Evolutionary conservation across 352 stramenopile species (phyloP).

Genomic region (Pilasporangium apinafurcum): DNA sequence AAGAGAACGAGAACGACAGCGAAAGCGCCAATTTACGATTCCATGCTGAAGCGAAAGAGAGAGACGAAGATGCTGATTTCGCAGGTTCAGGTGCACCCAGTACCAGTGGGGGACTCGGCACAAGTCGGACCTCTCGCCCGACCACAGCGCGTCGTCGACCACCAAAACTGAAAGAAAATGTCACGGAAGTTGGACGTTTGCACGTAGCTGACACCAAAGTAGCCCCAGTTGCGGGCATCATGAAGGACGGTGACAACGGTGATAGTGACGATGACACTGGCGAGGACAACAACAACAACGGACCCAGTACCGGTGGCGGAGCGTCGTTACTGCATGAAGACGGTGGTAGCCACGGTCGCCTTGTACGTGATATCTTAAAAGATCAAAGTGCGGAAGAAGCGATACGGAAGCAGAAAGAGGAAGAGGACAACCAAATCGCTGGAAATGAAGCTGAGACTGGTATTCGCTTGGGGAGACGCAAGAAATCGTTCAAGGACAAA

Average conservation of each 20-base stretch:
- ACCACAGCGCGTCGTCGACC: constrained; percentile 82
- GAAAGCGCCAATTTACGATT: constrained; percentile 38
- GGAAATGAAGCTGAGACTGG: constrained; percentile 58
- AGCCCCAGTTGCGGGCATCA: constrained; percentile 58
- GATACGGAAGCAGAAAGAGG: constrained; percentile 56
- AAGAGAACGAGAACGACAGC: constrained; percentile 59
- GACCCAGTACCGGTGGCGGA: constrained; percentile 2
- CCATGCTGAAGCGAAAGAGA: constrained; percentile 27
- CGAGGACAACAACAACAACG: constrained; percentile 22
- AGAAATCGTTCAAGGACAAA: constrained; percentile 80
- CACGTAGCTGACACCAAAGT: constrained; percentile 80
- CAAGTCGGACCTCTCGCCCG: constrained; percentile 63
- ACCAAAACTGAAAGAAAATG: constrained; percentile 86
- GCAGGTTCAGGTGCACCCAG: constrained; percentile 31
- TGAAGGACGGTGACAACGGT: constrained; percentile 85
- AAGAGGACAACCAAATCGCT: constrained; percentile 38
- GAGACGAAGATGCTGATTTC: constrained; percentile 16
- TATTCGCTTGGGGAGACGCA: constrained; percentile 63
- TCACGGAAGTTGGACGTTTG: constrained; percentile 64
- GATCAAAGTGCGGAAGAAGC: constrained; percentile 67
- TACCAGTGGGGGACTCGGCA: constrained; percentile 45
- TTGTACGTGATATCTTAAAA: constrained; percentile 84
- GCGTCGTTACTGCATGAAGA: constrained; percentile 25
- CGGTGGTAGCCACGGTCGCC: constrained; percentile 43
- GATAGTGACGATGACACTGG: constrained; percentile 28